A percentile compares a stretch with the other conserved stretches of the same genome.
Evolutionary conservation across 768 basidiomycete species (phyloP).

Genomic region (Infundibulicybe gibba): DNA sequence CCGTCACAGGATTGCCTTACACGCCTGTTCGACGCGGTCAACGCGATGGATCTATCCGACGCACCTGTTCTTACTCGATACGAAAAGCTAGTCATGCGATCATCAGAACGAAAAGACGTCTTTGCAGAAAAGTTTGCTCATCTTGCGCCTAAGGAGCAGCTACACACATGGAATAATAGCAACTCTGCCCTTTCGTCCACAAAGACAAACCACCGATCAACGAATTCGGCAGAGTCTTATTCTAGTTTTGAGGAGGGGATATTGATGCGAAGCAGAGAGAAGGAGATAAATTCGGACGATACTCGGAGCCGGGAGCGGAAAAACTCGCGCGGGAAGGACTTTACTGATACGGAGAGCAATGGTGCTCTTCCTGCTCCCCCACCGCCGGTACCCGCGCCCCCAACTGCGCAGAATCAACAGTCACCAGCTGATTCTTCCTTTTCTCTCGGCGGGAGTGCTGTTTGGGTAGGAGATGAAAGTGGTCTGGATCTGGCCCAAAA

Average conservation of each 20-base stretch:
- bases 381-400: constrained; percentile 8
- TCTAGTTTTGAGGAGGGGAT: constrained; percentile 71
- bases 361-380: constrained; percentile 17
- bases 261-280: constrained; percentile 33
- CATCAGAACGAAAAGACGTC: constrained; percentile 87
- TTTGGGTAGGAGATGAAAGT: constrained; percentile 82
- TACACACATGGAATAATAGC: constrained; percentile 16
- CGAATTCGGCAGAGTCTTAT: constrained; percentile 58
- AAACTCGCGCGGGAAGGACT: constrained; percentile 18
- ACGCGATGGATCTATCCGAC: constrained; percentile 82
- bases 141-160: constrained; percentile 15
- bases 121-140: constrained; percentile 80
- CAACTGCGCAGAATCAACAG: constrained; percentile 31
- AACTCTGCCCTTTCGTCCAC: constrained; percentile 12
- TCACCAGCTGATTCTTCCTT: constrained; percentile 75
- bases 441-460: constrained; percentile 74
- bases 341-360: constrained; percentile 34
- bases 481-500: constrained; percentile 46
- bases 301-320: constrained; percentile 31
- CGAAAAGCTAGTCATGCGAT: constrained; percentile 88
- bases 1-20: constrained; percentile 90
- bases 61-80: constrained; percentile 74
- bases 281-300: constrained; percentile 30
- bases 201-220: constrained; percentile 42
- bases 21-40: constrained; percentile 89